A percentile compares a stretch with the other conserved stretches of the same genome.
phyloP scores from a whole-genome alignment of 768 basidiomycete species.

The Suillus americanus region DNA sequence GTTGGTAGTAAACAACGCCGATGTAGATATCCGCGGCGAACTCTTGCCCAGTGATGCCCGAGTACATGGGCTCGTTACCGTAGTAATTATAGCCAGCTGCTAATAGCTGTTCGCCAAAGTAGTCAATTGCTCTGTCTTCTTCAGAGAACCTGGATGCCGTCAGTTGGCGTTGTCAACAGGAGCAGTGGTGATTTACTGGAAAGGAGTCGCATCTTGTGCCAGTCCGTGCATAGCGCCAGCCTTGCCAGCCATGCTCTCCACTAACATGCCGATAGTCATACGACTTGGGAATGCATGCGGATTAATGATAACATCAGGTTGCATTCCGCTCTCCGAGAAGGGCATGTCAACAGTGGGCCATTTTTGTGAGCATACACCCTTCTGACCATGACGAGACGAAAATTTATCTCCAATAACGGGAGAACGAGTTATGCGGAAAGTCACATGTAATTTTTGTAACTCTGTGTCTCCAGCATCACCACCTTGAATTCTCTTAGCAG shows the following conservation, averaged over 20 bases:
- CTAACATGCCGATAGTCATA: slow-evolving; percentile 99
- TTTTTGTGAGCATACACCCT: slow-evolving; percentile 99
- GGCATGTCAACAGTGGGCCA: slow-evolving; percentile 99
- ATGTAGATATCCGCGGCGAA: slow-evolving; percentile 99
- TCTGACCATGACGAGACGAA: slow-evolving; percentile 98
- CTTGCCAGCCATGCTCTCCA: slow-evolving; percentile 99
- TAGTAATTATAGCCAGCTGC: slow-evolving; percentile 98
- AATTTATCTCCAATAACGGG: slow-evolving; percentile 99
- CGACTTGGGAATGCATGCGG: slow-evolving; percentile 99
- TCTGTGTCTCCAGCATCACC: slow-evolving; percentile 86
- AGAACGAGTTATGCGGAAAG: slow-evolving; percentile 87
- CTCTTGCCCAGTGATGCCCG: slow-evolving; percentile 97
- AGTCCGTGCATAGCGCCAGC: slow-evolving; percentile 98
- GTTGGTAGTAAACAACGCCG: slow-evolving; percentile 98
- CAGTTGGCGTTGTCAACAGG: slow-evolving; percentile 9
- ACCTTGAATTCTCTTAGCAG: slow-evolving; percentile 43
- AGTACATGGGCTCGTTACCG: slow-evolving; percentile 99
- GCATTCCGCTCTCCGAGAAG: slow-evolving; percentile 97
- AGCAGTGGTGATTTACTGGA: slow-evolving; percentile 63
- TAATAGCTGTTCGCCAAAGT: slow-evolving; percentile 93
- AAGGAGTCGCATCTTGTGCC: slow-evolving; percentile 98
- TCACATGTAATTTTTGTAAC: slow-evolving; percentile 91
- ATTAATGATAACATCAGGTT: slow-evolving; percentile 99
- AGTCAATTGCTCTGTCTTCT: slow-evolving; percentile 94
- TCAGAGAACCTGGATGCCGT: slow-evolving; percentile 75